phyloP scores from a whole-genome alignment of 2,329 filamentous ascomycete genomes.

The Beauveria scarabaeidicola region DNA sequence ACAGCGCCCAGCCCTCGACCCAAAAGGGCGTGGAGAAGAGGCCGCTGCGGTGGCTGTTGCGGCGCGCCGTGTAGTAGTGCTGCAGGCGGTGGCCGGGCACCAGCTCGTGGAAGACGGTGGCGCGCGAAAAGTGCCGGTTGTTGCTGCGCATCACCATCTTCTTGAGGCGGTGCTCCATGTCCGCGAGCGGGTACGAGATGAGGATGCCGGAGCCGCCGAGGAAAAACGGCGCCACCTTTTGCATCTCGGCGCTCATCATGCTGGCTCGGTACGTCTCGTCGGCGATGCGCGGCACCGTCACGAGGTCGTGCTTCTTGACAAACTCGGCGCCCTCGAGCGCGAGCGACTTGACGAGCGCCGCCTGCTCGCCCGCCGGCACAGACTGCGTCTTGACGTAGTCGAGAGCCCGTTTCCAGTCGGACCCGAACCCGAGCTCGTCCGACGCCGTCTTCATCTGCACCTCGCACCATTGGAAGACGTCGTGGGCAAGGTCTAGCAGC shows the following conservation, averaged over 20 bases:
- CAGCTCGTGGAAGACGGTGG: slow-evolving; percentile 54
- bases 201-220: slow-evolving; percentile 45
- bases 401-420: slow-evolving; percentile 44
- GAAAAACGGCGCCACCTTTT: slow-evolving; percentile 52
- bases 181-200: slow-evolving; percentile 46
- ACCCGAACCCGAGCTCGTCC: slow-evolving; percentile 35
- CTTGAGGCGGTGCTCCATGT: slow-evolving; percentile 46
- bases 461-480: slow-evolving; percentile 48
- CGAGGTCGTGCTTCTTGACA: slow-evolving; percentile 43
- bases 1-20: slow-evolving; percentile 53
- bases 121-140: slow-evolving; percentile 47
- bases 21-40: slow-evolving; percentile 51
- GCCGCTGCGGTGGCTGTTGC: slow-evolving; percentile 37
- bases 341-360: slow-evolving; percentile 41
- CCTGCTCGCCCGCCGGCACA: slow-evolving; percentile 45
- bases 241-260: slow-evolving; percentile 45
- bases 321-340: slow-evolving; percentile 43
- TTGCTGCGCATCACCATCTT: slow-evolving; percentile 53
- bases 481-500: slow-evolving; percentile 40
- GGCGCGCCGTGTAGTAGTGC: slow-evolving; percentile 37
- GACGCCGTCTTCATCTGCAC: slow-evolving; percentile 44
- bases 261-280: slow-evolving; percentile 46
- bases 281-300: slow-evolving; percentile 45
- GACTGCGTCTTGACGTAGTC: slow-evolving; percentile 47
- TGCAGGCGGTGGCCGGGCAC: slow-evolving; percentile 52